Percentiles rank a stretch among this genome's conserved stretches.
Conservation (phyloP, 192 early-diverging fungal genomes). For the Backusella westeae region DNA sequence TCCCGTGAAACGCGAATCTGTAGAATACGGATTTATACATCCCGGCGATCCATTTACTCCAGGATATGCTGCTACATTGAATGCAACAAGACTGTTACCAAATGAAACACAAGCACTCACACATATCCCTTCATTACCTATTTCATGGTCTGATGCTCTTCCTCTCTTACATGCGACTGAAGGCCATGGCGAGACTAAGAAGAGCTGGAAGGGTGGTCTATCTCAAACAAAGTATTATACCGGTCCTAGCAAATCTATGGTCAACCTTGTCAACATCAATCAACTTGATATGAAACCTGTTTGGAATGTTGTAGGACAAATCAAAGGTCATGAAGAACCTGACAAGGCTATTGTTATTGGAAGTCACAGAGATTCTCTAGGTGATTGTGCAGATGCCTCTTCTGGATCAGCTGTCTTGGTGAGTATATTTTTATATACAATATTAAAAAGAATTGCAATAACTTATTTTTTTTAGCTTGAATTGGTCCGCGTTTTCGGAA, state of each 20-base stretch:
- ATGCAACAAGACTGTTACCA: constrained; percentile 33
- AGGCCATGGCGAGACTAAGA: constrained; percentile 38
- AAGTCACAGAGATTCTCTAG: constrained; percentile 62
- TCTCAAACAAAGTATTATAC: constrained; percentile 45
- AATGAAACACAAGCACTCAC: constrained; percentile 44
- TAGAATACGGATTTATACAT: constrained; percentile 10
- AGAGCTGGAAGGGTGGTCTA: constrained; percentile 51
- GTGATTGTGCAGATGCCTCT: constrained; percentile 59
- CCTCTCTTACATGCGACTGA: constrained; percentile 37
- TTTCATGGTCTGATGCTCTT: constrained; percentile 59
- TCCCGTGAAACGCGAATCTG: constrained; percentile 2
- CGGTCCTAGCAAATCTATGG: constrained; percentile 46
- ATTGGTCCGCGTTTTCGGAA: constrained; percentile 50
- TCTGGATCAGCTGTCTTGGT: constrained; percentile 52
- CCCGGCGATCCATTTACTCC: constrained; percentile 62
- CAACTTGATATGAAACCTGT: constrained; percentile 47
- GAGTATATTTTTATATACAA: not conserved
- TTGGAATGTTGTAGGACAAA: constrained; percentile 61
- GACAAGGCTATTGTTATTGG: constrained; percentile 49
- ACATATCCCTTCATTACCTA: constrained; percentile 61
- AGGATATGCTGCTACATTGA: constrained; percentile 29
- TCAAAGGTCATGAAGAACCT: constrained; percentile 50
- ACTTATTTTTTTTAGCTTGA: constrained; percentile 41
- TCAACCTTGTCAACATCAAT: constrained; percentile 52
- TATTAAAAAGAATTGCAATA: not conserved